Evolutionary conservation across 225 moss, liverwort and hornwort species (phyloP), one percentile per base, ranked within the genome.

Genomic region (Physcomitrellopsis africana): DNA sequence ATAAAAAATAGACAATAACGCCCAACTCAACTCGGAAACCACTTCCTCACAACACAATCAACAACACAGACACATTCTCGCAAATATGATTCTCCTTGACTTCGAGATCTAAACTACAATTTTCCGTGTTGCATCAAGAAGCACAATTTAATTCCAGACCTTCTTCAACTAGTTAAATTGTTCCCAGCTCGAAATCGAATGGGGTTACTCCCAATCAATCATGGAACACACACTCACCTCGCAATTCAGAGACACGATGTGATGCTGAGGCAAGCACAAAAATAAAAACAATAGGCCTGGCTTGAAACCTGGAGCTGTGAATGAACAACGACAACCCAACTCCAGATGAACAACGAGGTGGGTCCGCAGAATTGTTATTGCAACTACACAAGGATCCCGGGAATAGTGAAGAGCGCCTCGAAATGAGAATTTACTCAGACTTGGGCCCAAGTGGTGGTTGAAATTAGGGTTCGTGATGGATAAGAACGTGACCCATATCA

Each of bases 391-490:
- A 24, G 15, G 51, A 60, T 59, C 17, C 7, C 64, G 14, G 48
- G 45, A 7, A 0, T 52, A 22, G 49, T 60, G n/a, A 58, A 49
- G 48, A 49, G 48, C 48, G 11, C 48, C 10, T 37, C 8, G 41
- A 20, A 15, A 70, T 3, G 45, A 29, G 6, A 17, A 53, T 57
- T 69, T 62, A 17, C 62, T 69, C 18, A n/a, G 32, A 37, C 1
- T 37, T 5, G 32, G 32, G 7, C 32, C 32, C 3, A 14, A 19
- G 62, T 43, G 26, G 26, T 43, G 19, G 5, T 20, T 13, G 18
- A 24, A 72, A 72, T 79, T 79, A 72, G 78, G 78, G 78, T 44
- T 66, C 3, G 23, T 12, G 44, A 44, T 61, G 73, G 79, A 79
- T 79, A 79, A 79, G 79, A 67, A 26, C 59, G 15, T 19, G 41